Conservation (phyloP, 1,139 yeast species). For the Yamadazyma triangularis region DNA sequence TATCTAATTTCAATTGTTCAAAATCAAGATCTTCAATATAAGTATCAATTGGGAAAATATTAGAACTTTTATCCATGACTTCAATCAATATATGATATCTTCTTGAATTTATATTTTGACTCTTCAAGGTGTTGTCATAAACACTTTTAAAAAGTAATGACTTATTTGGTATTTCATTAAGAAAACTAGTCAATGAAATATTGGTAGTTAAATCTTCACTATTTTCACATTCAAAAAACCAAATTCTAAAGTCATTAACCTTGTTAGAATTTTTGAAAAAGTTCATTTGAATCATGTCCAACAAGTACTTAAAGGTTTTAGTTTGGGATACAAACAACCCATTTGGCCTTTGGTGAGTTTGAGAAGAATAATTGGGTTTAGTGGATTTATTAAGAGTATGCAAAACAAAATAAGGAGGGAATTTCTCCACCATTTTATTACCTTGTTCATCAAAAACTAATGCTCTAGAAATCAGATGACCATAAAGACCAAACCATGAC, state of each 20-base stretch:
- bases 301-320: constrained; percentile 30
- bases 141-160: constrained; percentile 25
- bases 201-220: constrained; percentile 20
- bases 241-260: constrained; percentile 24
- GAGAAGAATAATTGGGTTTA: constrained; percentile 2
- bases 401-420: constrained; percentile 47
- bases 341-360: constrained; percentile 9
- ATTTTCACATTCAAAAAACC: constrained; percentile 32
- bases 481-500: constrained; percentile 52
- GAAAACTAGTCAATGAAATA: constrained; percentile 24
- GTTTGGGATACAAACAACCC: constrained; percentile 26
- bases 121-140: constrained; percentile 20
- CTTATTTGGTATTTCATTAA: constrained; percentile 28
- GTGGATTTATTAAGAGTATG: constrained; percentile 41
- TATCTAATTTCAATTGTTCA: constrained; percentile 14
- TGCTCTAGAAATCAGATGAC: constrained; percentile 44
- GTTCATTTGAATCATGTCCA: constrained; percentile 20
- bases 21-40: constrained; percentile 17
- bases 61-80: constrained; percentile 17
- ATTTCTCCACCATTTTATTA: constrained; percentile 44
- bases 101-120: constrained; percentile 26
- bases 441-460: constrained; percentile 38
- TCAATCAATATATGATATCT: constrained; percentile 35
- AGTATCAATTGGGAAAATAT: constrained; percentile 26
- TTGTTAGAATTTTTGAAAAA: constrained; percentile 16